Base-by-base conservation (phyloP, 2,329 filamentous ascomycete genomes). In the Penicillium sp. region DNA sequence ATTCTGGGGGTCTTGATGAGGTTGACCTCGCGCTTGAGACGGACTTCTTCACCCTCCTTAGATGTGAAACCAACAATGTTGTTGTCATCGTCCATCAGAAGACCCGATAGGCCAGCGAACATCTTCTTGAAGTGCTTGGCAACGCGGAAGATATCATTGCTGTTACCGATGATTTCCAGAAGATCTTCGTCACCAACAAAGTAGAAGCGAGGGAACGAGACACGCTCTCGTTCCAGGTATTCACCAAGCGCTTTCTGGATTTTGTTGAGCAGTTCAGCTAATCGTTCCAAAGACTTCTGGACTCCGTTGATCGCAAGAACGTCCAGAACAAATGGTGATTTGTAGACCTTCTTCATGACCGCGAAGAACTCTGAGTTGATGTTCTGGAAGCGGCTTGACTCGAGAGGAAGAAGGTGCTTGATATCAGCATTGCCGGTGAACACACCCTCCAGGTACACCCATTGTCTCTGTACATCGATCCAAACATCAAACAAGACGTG, bases 81-180 rank as follows among this genome's bases (percentile, higher is more conserved):
- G 28, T 88, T 87, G 69, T 97, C 91, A 56, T 98, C 92, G 66
- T 96, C 92, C 82, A 97, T 94, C 43, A 93, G 82, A 38, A 99
- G 84, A 3, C 95, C 95, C 4, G 90, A 94, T 50, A 99, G 83
- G 63, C 95, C 95, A 64, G 96, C 95, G 82, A 99, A 99, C 95
- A 99, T 99, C 83, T 99, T 99, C 76, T 96, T 94, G 82, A 99
- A 92, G 80, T 99, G 96, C 76, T 99, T 99, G 42, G 95, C 92
- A 67, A 99, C 96, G 56, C 95, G 92, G 61, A 95, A 81, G 10
- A 94, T 96, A 72, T 99, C 95, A 71, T 97, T 97, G 79, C 94
- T 98, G 76, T 99, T 99, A 73, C 95, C 95, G 65, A 99, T 99
- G 79, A 99, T 99, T 76, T 99, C 95, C 25, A 99, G 84, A 58